These are phyloP conservation scores for Oenanthe javanica DNA, from an alignment of 140 eudicot species.

Conservation along the genomic window DNA sequence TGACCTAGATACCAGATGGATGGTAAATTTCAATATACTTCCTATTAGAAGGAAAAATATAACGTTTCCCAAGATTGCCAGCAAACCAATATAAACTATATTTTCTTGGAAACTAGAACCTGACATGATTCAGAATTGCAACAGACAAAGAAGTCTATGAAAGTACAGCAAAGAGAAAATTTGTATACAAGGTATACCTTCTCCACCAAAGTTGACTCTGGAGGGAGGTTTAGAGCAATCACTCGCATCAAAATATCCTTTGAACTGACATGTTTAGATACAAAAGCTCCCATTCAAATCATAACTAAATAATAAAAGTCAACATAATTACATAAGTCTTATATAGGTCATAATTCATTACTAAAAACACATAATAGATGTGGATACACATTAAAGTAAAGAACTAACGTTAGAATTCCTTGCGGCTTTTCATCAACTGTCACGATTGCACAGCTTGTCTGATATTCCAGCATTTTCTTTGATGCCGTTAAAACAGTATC, in stretches of 20 bases:
- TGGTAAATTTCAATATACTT: background rate
- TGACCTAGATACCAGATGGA: slow-evolving; percentile 46
- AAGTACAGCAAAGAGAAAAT: background rate
- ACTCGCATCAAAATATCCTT: slow-evolving; percentile 89
- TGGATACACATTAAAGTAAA: background rate
- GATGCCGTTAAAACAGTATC: slow-evolving; percentile 86
- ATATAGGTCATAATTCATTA: background rate
- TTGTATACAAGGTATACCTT: slow-evolving; percentile 34
- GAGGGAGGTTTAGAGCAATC: slow-evolving; percentile 78
- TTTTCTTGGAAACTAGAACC: background rate
- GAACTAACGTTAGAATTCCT: slow-evolving; percentile 79
- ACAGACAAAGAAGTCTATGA: background rate
- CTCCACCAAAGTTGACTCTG: slow-evolving; percentile 71
- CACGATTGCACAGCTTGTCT: slow-evolving; percentile 72
- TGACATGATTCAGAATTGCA: background rate
- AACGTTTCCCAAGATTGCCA: background rate
- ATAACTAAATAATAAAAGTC: background rate
- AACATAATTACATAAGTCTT: background rate
- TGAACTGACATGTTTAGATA: slow-evolving; percentile 40
- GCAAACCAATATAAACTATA: background rate
- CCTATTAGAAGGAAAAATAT: background rate
- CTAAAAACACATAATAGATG: background rate
- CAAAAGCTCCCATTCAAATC: slow-evolving; percentile 8
- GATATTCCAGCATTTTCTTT: slow-evolving; percentile 77
- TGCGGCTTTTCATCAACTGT: slow-evolving; percentile 75